Percentiles rank a stretch among this genome's conserved stretches.
Conservation (phyloP, 176 grass and related monocot genomes). For the Rhipidocladum racemiflorum region DNA sequence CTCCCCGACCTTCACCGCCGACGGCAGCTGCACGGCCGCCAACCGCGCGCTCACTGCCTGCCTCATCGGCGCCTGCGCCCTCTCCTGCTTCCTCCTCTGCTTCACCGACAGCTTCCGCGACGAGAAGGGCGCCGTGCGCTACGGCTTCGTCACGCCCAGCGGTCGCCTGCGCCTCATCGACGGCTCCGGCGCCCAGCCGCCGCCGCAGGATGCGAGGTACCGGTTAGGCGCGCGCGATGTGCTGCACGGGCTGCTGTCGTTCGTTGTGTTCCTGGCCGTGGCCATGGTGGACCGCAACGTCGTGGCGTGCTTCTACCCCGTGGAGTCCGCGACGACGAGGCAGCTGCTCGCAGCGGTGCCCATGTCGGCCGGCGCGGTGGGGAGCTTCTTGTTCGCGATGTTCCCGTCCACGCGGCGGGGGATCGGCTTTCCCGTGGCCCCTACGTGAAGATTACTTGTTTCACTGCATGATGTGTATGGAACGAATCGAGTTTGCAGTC, state of each 20-base stretch:
- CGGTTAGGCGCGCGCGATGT: slow-evolving; percentile 34
- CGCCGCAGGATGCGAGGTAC: slow-evolving; percentile 22
- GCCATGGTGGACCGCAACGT: slow-evolving; percentile 56
- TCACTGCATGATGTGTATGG: not conserved
- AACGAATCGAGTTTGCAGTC: not conserved
- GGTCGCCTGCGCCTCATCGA: slow-evolving; percentile 38
- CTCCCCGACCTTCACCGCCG: slow-evolving; percentile 61
- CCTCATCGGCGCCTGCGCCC: slow-evolving; percentile 51
- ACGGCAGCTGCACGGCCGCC: slow-evolving; percentile 43
- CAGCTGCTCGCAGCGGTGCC: slow-evolving; percentile 46
- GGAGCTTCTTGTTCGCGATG: slow-evolving; percentile 50
- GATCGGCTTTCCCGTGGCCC: slow-evolving; percentile 45
- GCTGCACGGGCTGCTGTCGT: slow-evolving; percentile 45
- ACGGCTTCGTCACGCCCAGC: slow-evolving; percentile 52
- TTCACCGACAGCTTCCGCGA: slow-evolving; percentile 87
- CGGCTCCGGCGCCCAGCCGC: not conserved
- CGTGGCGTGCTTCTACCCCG: slow-evolving; percentile 62
- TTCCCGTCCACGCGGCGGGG: slow-evolving; percentile 56
- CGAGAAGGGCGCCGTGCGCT: slow-evolving; percentile 37
- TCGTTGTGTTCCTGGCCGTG: slow-evolving; percentile 56
- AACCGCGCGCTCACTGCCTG: slow-evolving; percentile 48
- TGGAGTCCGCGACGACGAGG: slow-evolving; percentile 18
- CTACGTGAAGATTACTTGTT: not conserved
- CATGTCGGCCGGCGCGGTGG: slow-evolving; percentile 38
- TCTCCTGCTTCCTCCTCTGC: slow-evolving; percentile 59